A percentile compares a stretch with the other conserved stretches of the same genome.
Evolutionary conservation across 108 stramenopile genomes (phyloP).

Genomic region (Chaetoceros tenuissimus): DNA sequence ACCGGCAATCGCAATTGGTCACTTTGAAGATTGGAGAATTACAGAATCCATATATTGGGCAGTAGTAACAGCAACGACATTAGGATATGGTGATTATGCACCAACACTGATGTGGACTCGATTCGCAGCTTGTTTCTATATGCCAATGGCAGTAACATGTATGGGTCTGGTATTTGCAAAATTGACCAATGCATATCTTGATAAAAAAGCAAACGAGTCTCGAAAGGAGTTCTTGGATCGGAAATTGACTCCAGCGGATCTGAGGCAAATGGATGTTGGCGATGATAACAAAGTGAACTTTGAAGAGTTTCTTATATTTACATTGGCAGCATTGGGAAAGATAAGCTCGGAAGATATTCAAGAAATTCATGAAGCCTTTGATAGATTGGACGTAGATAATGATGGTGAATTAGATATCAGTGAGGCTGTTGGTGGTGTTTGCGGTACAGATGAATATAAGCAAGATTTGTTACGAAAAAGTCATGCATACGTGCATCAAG

Average conservation of each 20-base stretch:
- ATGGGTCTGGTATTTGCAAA: conserved; percentile 6
- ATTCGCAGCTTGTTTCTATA: conserved; percentile 5
- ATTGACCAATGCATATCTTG: neutral
- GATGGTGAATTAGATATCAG: conserved; percentile 2
- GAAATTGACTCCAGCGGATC: conserved; percentile 3
- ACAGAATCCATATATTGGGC: conserved; percentile 12
- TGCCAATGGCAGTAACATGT: conserved; percentile 10
- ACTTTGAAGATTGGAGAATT: conserved; percentile 11
- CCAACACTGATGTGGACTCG: neutral
- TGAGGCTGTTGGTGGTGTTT: conserved; percentile 5
- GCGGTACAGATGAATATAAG: too few species aligned
- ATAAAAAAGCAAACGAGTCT: neutral
- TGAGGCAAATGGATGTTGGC: conserved; percentile 14
- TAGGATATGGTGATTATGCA: conserved; percentile 19
- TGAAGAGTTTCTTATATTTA: conserved; percentile 13
- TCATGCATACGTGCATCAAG: too few species aligned
- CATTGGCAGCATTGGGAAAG: conserved; percentile 16
- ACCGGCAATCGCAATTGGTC: neutral
- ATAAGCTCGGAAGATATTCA: conserved; percentile 4
- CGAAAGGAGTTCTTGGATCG: conserved; percentile 5
- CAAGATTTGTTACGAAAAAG: too few species aligned
- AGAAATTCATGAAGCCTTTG: conserved; percentile 8
- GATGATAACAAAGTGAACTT: conserved; percentile 7
- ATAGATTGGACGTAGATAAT: conserved; percentile 9
- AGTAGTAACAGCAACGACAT: conserved; percentile 10